These are phyloP conservation scores for Pseudogymnoascus sp. DNA, from an alignment of 2,329 filamentous ascomycete genomes.

Conservation along the genomic window DNA sequence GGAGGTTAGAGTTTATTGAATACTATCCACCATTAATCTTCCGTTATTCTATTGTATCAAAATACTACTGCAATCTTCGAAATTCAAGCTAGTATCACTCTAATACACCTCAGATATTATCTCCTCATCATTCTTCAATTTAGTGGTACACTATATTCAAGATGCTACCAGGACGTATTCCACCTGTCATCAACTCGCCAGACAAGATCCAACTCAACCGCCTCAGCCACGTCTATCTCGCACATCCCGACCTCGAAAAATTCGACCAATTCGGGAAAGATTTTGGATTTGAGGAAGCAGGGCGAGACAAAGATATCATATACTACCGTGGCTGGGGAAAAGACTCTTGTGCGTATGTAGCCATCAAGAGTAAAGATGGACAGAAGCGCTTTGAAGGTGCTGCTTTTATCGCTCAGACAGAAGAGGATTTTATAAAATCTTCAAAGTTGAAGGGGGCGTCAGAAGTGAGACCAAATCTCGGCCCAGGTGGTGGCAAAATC, in stretches of 20 bases:
- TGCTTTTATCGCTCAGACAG: slow-evolving; percentile 13
- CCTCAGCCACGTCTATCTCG: slow-evolving; percentile 29
- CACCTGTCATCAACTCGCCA: slow-evolving; percentile 15
- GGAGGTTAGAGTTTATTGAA: too few species aligned
- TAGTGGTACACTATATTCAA: too few species aligned
- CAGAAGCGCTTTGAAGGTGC: slow-evolving; percentile 15
- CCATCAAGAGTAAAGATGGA: neutral
- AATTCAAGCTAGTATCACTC: neutral
- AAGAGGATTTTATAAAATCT: slow-evolving; percentile 16
- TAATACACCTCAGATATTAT: too few species aligned
- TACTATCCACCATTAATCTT: neutral
- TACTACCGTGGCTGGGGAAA: slow-evolving; percentile 17
- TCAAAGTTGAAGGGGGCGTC: neutral
- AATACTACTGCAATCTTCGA: slow-evolving; percentile 1
- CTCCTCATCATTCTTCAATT: too few species aligned
- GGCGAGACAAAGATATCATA: slow-evolving; percentile 14
- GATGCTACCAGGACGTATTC: slow-evolving; percentile 18
- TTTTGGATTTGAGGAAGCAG: slow-evolving; percentile 29
- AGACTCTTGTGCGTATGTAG: slow-evolving; percentile 14
- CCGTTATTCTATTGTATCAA: neutral
- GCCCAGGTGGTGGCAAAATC: slow-evolving; percentile 16
- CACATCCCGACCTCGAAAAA: slow-evolving; percentile 27
- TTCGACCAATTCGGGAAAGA: slow-evolving; percentile 28
- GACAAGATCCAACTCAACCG: slow-evolving; percentile 27
- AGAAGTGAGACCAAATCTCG: slow-evolving; percentile 25